These are phyloP conservation scores for Spathaspora passalidarum DNA, from an alignment of 805 yeast genomes.

Conservation along the genomic window DNA sequence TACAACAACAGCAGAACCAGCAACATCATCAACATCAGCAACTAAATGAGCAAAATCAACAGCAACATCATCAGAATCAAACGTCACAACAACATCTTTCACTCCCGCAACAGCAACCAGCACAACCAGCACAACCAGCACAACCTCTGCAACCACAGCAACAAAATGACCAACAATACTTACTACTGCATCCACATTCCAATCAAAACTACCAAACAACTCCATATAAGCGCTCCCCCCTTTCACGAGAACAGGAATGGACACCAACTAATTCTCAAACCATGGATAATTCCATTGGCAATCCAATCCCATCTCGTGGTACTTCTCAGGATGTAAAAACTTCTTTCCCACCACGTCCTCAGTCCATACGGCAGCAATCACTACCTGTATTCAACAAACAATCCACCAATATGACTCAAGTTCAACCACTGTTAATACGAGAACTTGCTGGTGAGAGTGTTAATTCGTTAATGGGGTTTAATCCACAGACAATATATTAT, in stretches of 20 bases:
- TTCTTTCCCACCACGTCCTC: neutral
- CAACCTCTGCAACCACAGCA: conserved; percentile 3
- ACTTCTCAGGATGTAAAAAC: no score
- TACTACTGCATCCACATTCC: no score
- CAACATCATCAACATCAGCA: conserved; percentile 4
- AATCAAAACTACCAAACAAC: neutral
- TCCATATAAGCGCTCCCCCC: neutral
- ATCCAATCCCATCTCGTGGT: neutral
- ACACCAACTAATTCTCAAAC: neutral
- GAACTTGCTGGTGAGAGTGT: neutral
- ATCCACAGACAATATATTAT: neutral
- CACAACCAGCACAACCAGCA: neutral
- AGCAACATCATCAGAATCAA: neutral
- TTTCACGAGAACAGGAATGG: neutral
- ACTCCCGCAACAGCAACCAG: conserved; percentile 1
- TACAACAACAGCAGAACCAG: conserved; percentile 6
- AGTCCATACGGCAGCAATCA: conserved; percentile 1
- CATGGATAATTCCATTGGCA: neutral
- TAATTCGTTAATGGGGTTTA: neutral
- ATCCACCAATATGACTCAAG: neutral
- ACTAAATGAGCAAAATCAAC: conserved; percentile 1
- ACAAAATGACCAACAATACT: no score
- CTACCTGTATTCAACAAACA: conserved; percentile 1
- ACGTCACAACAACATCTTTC: neutral
- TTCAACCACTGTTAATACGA: neutral